Evolutionary conservation across 2,329 filamentous ascomycete genomes (phyloP).

Genomic region (Penicillium freii): DNA sequence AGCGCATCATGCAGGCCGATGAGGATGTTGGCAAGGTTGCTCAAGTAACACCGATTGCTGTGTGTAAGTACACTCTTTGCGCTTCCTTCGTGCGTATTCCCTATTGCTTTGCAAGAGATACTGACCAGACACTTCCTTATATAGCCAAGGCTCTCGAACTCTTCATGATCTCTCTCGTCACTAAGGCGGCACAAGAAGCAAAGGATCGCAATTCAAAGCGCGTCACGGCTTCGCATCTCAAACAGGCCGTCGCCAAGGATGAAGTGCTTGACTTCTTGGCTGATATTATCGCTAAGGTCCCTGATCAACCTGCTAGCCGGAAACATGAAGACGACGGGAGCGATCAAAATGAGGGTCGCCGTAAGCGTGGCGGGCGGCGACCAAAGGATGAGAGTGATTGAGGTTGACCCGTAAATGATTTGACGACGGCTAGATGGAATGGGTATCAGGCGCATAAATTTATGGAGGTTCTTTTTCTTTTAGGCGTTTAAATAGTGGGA

Average conservation of each 20-base stretch:
- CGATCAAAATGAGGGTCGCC: conserved; percentile 50
- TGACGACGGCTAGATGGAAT: conserved; percentile 26
- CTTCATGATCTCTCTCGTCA: conserved; percentile 94
- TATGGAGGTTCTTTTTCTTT: conserved; percentile 1
- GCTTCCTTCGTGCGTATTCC: not conserved
- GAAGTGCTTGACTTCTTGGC: conserved; percentile 92
- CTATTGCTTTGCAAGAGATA: conserved; percentile 4
- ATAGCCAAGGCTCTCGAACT: conserved; percentile 90
- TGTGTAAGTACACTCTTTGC: conserved; percentile 54
- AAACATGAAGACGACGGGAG: conserved; percentile 47
- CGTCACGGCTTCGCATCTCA: conserved; percentile 86
- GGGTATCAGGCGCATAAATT: conserved; percentile 22
- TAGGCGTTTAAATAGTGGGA: conserved; percentile 11
- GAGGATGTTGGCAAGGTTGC: conserved; percentile 98
- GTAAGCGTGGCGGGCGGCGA: conserved; percentile 43
- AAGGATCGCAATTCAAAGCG: conserved; percentile 80
- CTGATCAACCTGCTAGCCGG: conserved; percentile 54
- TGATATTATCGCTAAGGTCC: conserved; percentile 86
- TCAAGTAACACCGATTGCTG: conserved; percentile 93
- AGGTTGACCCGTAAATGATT: conserved; percentile 12
- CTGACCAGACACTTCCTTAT: conserved; percentile 19
- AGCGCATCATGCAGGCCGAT: conserved; percentile 98
- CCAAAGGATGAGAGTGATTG: conserved; percentile 44
- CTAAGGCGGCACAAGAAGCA: conserved; percentile 81
- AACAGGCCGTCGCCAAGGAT: conserved; percentile 81